Evolutionary conservation across 2,329 filamentous ascomycete genomes (phyloP).

Genomic region (Fusarium chuoi): DNA sequence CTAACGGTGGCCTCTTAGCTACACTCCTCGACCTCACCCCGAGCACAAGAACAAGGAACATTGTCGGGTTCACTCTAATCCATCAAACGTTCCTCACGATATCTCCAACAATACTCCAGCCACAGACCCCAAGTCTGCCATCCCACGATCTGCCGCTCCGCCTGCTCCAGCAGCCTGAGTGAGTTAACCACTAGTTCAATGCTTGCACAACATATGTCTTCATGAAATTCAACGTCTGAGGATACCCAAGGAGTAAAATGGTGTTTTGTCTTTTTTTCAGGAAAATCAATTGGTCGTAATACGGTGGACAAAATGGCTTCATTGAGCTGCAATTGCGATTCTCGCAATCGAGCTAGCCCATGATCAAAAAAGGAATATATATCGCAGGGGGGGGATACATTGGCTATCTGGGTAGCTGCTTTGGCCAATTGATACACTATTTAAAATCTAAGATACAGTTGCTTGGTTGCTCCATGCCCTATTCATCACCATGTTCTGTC

Average conservation of each 20-base stretch:
- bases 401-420: slow-evolving; percentile 12
- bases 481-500: slow-evolving; percentile 11
- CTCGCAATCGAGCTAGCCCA: neutral
- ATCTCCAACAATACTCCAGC: slow-evolving; percentile 10
- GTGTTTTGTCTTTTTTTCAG: slow-evolving; percentile 4
- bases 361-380: neutral
- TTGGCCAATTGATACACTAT: slow-evolving; percentile 43
- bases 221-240: neutral
- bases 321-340: neutral
- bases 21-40: slow-evolving; percentile 38
- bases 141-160: slow-evolving; percentile 14
- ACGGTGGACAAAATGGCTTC: neutral
- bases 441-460: slow-evolving; percentile 45
- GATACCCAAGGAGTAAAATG: slow-evolving; percentile 24
- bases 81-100: slow-evolving; percentile 23
- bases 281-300: neutral
- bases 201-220: neutral
- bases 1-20: slow-evolving; percentile 18
- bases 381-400: slow-evolving; percentile 12
- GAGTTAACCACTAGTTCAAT: neutral
- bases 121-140: slow-evolving; percentile 25
- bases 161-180: slow-evolving; percentile 11
- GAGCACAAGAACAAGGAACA: slow-evolving; percentile 39
- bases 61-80: slow-evolving; percentile 33
- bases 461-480: slow-evolving; percentile 33